Evolutionary conservation across 176 grass and related monocot species (phyloP).

Genomic region (Phoenix roebelenii): DNA sequence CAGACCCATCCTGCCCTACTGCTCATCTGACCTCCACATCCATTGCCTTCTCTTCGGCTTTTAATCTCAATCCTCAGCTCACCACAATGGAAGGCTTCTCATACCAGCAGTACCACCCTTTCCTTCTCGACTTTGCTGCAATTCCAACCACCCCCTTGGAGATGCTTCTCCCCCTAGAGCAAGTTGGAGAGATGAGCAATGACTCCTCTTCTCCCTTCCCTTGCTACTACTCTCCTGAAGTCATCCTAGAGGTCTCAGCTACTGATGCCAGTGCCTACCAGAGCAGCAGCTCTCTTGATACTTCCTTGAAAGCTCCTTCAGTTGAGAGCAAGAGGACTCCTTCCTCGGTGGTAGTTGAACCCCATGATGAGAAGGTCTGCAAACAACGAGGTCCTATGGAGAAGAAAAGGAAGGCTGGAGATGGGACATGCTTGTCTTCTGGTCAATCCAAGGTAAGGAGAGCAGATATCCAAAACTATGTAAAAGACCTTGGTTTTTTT

Average conservation of each 20-base stretch:
- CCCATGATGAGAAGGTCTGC: neutral
- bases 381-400: neutral
- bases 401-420: constrained; percentile 14
- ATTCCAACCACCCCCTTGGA: constrained; percentile 4
- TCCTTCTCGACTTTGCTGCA: neutral
- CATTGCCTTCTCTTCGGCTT: no score
- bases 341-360: neutral
- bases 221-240: constrained; percentile 14
- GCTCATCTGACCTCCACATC: no score
- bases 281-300: constrained; percentile 7
- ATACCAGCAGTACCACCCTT: no score
- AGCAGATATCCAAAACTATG: no score
- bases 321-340: neutral
- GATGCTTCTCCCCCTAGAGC: constrained; percentile 1
- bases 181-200: neutral
- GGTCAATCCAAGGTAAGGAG: constrained; percentile 12
- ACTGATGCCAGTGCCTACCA: constrained; percentile 2
- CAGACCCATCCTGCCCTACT: no score
- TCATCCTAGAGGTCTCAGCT: neutral
- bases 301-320: constrained; percentile 5
- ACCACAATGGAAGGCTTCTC: no score
- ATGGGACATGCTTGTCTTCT: constrained; percentile 1
- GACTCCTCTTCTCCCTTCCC: neutral
- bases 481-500: no score
- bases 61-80: no score